Evolutionary conservation across 768 basidiomycete genomes (phyloP).

Genomic region (Mycena vitilis): DNA sequence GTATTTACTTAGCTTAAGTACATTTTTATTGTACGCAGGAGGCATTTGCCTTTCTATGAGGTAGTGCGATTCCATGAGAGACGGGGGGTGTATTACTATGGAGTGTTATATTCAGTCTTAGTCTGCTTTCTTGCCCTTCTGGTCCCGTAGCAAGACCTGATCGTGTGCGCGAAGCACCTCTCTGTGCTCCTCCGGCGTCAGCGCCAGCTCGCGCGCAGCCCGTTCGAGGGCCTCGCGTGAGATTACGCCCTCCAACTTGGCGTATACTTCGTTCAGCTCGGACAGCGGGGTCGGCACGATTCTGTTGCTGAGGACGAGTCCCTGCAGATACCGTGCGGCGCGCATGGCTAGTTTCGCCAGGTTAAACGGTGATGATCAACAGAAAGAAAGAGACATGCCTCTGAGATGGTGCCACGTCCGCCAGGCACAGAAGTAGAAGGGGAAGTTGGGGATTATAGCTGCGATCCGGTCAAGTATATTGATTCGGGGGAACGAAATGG

Average conservation of each 20-base stretch:
- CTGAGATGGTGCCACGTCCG: conserved; percentile 66
- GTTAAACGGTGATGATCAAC: not conserved
- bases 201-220: conserved; percentile 1
- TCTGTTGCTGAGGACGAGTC: conserved; percentile 24
- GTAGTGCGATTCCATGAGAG: not conserved
- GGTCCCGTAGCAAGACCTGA: conserved; percentile 30
- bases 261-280: conserved; percentile 24
- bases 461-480: not conserved
- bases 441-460: conserved; percentile 68
- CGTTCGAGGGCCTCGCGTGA: conserved; percentile 17
- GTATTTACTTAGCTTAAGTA: not conserved
- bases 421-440: conserved; percentile 70
- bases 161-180: conserved; percentile 39
- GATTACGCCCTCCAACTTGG: not conserved
- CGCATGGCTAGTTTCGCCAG: conserved; percentile 17
- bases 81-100: not conserved
- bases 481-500: not conserved
- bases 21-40: not conserved
- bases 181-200: conserved; percentile 27
- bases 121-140: conserved; percentile 1
- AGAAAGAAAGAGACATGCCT: conserved; percentile 43
- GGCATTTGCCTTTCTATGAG: too few relatives aligned
- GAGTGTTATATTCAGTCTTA: not conserved
- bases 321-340: conserved; percentile 25
- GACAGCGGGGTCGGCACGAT: conserved; percentile 23